These are phyloP conservation scores for Yamadazyma kanchanaburiensis DNA, from an alignment of 1,139 yeast species.

Conservation along the genomic window DNA sequence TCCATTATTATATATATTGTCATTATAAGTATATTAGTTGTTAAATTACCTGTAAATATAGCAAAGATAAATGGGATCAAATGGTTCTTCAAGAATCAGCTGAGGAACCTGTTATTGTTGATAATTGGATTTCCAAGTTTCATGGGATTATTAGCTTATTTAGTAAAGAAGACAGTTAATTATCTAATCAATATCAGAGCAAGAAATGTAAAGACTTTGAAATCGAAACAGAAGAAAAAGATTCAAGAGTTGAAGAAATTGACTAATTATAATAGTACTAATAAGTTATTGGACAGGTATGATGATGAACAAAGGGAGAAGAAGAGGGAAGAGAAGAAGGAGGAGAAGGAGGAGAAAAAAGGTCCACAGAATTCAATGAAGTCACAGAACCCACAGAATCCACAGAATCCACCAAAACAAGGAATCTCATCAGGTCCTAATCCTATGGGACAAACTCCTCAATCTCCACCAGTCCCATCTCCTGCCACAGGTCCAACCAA, in stretches of 20 bases:
- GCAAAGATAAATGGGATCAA: slow-evolving; percentile 18
- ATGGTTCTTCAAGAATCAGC: slow-evolving; percentile 24
- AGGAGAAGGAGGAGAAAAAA: slow-evolving; percentile 1
- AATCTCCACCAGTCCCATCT: slow-evolving; percentile 1
- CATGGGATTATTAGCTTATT: slow-evolving; percentile 17
- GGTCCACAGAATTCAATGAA: not conserved
- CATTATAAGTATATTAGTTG: slow-evolving; percentile 23
- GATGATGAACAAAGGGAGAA: slow-evolving; percentile 26
- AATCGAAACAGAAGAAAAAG: slow-evolving; percentile 54
- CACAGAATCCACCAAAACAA: slow-evolving; percentile 1
- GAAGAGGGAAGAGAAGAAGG: slow-evolving; percentile 26
- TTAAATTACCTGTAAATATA: slow-evolving; percentile 17
- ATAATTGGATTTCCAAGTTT: slow-evolving; percentile 29
- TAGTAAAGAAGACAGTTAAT: slow-evolving; percentile 21
- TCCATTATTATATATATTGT: slow-evolving; percentile 29
- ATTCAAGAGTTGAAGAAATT: slow-evolving; percentile 73
- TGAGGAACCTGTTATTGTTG: slow-evolving; percentile 15
- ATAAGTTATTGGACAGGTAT: slow-evolving; percentile 65
- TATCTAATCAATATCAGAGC: slow-evolving; percentile 21
- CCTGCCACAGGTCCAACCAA: not conserved
- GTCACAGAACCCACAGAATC: too few species aligned
- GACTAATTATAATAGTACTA: slow-evolving; percentile 77
- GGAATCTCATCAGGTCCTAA: not conserved
- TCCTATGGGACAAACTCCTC: not conserved
- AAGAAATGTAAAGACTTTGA: slow-evolving; percentile 24